phyloP scores from a whole-genome alignment of 2,329 filamentous ascomycete genomes.

The Hymenoscyphus repandus region DNA sequence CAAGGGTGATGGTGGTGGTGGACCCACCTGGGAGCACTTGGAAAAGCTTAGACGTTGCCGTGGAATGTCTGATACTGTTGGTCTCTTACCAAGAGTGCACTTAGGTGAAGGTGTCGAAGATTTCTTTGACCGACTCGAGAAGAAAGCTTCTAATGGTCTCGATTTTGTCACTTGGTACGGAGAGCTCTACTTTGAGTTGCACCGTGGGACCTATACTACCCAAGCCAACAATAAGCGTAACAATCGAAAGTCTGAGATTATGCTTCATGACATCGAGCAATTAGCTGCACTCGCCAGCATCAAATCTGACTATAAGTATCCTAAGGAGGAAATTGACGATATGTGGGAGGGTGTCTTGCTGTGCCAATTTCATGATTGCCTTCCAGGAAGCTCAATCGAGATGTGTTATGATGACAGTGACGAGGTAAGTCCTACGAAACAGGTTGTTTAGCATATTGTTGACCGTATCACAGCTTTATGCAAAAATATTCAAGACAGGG shows the following conservation, averaged over 20 bases:
- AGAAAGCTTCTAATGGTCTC: conserved; percentile 56
- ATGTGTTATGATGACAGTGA: conserved; percentile 98
- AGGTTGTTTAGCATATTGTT: conserved; percentile 18
- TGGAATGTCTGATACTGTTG: conserved; percentile 82
- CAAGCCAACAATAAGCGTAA: conserved; percentile 96
- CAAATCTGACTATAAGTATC: conserved; percentile 73
- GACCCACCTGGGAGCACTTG: conserved; percentile 87
- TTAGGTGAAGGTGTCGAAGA: conserved; percentile 89
- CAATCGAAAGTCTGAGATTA: conserved; percentile 78
- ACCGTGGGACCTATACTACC: conserved; percentile 94
- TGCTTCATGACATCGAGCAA: conserved; percentile 83
- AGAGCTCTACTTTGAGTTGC: conserved; percentile 95
- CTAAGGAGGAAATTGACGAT: conserved; percentile 85
- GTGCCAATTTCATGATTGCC: conserved; percentile 96
- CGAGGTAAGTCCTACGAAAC: conserved; percentile 44
- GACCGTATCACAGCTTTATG: conserved; percentile 61
- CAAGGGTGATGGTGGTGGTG: conserved; percentile 93
- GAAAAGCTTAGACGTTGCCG: conserved; percentile 93
- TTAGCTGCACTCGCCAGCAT: conserved; percentile 82
- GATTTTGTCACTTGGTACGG: conserved; percentile 95
- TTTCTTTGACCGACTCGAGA: conserved; percentile 82
- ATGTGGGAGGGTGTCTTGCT: conserved; percentile 94
- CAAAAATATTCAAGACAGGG: conserved; percentile 72
- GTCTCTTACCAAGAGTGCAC: conserved; percentile 78
- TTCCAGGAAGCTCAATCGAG: conserved; percentile 91